Percentiles rank a stretch among this genome's conserved stretches.
Evolutionary conservation across 352 stramenopile genomes (phyloP).

Genomic region (Globisporangium heterothallicum): DNA sequence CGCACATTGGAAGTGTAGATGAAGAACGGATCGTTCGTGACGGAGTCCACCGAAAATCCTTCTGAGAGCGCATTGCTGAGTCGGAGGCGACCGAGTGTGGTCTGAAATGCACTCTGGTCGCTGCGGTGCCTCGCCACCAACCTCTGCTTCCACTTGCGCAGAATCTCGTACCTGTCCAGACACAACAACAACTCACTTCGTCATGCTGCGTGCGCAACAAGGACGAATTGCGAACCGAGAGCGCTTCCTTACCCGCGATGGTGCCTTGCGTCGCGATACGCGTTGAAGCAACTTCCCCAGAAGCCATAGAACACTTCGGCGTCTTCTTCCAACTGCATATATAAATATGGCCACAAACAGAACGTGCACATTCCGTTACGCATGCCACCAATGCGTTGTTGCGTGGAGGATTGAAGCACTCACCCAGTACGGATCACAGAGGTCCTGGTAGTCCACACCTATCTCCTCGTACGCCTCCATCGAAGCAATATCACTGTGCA

Average conservation of each 20-base stretch:
- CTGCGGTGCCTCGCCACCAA: conserved; percentile 11
- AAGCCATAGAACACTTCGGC: conserved; percentile 89
- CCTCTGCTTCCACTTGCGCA: conserved; percentile 49
- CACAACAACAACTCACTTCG: no score
- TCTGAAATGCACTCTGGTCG: conserved; percentile 21
- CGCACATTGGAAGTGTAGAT: conserved; percentile 90
- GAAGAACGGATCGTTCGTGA: conserved; percentile 80
- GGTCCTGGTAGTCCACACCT: conserved; percentile 84
- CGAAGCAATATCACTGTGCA: conserved; percentile 72
- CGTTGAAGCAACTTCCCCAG: conserved; percentile 87
- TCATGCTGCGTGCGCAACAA: no score
- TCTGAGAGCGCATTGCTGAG: conserved; percentile 25
- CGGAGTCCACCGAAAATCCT: conserved; percentile 16
- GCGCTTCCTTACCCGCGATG: conserved; percentile 77
- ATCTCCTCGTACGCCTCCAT: conserved; percentile 74
- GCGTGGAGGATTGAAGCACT: no score
- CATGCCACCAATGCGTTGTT: conserved; percentile 2
- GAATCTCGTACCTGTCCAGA: conserved; percentile 41
- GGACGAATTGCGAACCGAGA: no score
- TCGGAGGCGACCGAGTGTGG: conserved; percentile 33
- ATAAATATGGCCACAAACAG: background rate
- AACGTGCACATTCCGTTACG: background rate
- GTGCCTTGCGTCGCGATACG: conserved; percentile 73
- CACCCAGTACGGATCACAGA: conserved; percentile 84
- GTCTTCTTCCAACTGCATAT: conserved; percentile 66